Base-by-base conservation (phyloP, 2,329 filamentous ascomycete species). In the Colletotrichum trifolii region DNA sequence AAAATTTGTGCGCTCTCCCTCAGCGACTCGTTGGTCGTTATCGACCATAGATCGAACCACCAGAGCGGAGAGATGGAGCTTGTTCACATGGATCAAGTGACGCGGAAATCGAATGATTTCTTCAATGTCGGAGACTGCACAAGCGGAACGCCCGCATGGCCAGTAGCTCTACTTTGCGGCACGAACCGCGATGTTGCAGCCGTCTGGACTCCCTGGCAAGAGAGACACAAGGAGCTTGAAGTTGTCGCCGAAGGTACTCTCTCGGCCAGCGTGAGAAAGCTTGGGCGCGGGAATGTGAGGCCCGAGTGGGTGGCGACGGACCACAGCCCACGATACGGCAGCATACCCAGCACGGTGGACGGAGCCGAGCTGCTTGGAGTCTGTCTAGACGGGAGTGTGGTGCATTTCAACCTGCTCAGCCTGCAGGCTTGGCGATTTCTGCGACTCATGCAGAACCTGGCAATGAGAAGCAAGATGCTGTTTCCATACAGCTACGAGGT, bases 371-470 rank as follows among this genome's bases (percentile, higher is more conserved):
- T 88, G 61, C 74, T 94, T 39, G 92, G 91, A 1, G 81, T 90
- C 7, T 86, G 86, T 7, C 83, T 93, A 39, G 88, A 92, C 71
- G 92, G 92, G 1, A 87, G 89, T 0, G 71, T 94, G 33, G 87
- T 87, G 67, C 86, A 91, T 60, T 90, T 97, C 70, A 85, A 85
- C 1, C 78, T 94, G 12, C 78, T 98, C 1, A 79, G 83, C 9
- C 71, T 84, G 15, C 76, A 85, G 2, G 84, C 89, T 8, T 91
- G 90, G 87, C 83, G 84, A 7, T 81, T 97, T 4, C 81, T 98
- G 6, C 84, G 85, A 62, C 88, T 95, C 67, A 73, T 97, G 2
- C 90, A 96, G 72, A 90, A 91, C 64, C 74, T 96, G 52, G 88
- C 87, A 35, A 75, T 83, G 50, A 74, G 77, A 34, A 84, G 82